Base-by-base conservation (phyloP, 768 basidiomycete species). In the Russula olivacea region DNA sequence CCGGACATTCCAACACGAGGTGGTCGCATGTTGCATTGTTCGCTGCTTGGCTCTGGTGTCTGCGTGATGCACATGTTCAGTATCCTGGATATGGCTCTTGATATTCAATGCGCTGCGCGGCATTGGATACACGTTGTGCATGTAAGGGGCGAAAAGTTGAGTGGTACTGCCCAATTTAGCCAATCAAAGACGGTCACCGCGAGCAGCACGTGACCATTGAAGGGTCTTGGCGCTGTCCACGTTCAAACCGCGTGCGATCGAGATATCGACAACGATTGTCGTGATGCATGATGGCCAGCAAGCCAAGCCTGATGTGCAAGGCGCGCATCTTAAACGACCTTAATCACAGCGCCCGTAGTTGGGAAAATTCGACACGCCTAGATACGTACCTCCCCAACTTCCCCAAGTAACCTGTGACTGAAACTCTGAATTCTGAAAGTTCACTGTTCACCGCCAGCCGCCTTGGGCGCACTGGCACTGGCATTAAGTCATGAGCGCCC, bases 1-100 rank as follows among this genome's bases (percentile, higher is more conserved):
- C 54, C 58, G 53, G 54, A 51, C 53, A 51, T 51, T 51, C 40
- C 54, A 59, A 56, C 54, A 55, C 59, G 63, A 64, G 63, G 63
- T 32, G 4, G 40, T 56, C 59, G 63, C 63, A 49, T 64, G 58
- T 45, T 23, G n/a, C 25, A 55, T 55, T 45, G 38, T 50, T 55
- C 63, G 63, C 54, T 47, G 47, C 48, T 43, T 12, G 50, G 17
- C 38, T 40, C 2, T 17, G 5, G 14, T 3, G 53, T 34, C 63
- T 55, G 63, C 48, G 32, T 64, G 58, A 64, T 64, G 48, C 48
- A 23, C 58, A 32, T 64, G 58, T 55, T 28, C 21, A 34, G 53
- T 23, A 30, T n/a, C 45, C 40, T 21, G n/a, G 47, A 41, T 55
- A 49, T 32, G 28, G 32, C n/a, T 40, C 25, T 61, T 61, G 45